Base-by-base conservation (phyloP, 192 early-diverging fungal species). In the Geranomyces variabilis region DNA sequence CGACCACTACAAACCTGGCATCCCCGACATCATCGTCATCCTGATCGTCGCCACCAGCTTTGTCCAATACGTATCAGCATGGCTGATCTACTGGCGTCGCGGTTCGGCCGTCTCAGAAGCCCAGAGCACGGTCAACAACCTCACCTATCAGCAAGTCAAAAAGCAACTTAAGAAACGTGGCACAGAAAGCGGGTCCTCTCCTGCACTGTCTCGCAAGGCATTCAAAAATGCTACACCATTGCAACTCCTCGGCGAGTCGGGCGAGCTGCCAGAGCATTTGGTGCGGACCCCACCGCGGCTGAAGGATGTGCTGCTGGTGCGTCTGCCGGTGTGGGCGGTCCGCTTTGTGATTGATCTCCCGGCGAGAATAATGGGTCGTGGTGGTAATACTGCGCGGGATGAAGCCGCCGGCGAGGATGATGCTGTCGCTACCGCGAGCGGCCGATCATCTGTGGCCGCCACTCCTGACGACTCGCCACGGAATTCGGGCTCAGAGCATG, bases 61-160 rank as follows among this genome's bases (percentile, higher is more conserved):
- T 46, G 76, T 85, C n/a, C 83, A 84, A 53, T 84, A 84, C 69
- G 47, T 79, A 6, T 77, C 75, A 5, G 59, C 48, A 26, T 80
- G 72, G 66, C 45, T 72, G 33, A 53, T 69, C 44, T 78, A 78
- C 56, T 15, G 46, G 21, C 59, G 47, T 13, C 55, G 71, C 3
- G n/a, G 47, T 14, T 1, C 17, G 28, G 41, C 62, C 15, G 57
- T 49, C 1, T 43, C 28, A 33, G 70, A 66, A 22, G 69, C 51
- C 14, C 9, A 22, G 14, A 34, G 33, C 31, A 22, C 41, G 13
- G 43, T 58, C 46, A 48, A 67, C 64, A 58, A 46, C 30, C 44
- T 72, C 22, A 69, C 71, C 9, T 76, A 69, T 71, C 29, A 21
- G 26, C 76, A 76, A 49, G 62, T 77, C 26, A 68, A 63, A 45